Conservation (phyloP, 2,329 filamentous ascomycete genomes). For the Neophaeococcomyces mojaviensis region DNA sequence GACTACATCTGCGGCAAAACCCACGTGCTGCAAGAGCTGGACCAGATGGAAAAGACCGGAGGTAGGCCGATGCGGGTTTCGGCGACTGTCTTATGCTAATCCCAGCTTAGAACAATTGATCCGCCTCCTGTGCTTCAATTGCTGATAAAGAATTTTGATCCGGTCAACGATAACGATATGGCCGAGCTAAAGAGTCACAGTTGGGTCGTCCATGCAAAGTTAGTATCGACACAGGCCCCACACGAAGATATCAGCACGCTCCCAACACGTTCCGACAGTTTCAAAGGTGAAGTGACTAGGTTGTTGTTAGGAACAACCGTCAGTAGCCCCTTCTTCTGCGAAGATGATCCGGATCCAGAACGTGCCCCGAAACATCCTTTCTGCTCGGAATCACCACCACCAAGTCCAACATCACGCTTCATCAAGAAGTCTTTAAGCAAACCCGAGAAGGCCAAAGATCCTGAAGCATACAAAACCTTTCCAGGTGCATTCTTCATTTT, state of each 20-base stretch:
- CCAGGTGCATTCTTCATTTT: constrained; percentile 43
- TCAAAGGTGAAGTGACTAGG: constrained; percentile 18
- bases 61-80: constrained; percentile 35
- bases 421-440: constrained; percentile 6
- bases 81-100: constrained; percentile 38
- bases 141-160: constrained; percentile 38
- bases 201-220: constrained; percentile 36
- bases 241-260: constrained; percentile 18
- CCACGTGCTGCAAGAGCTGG: constrained; percentile 40
- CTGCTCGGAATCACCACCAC: constrained; percentile 11
- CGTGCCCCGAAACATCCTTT: constrained; percentile 33
- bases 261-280: constrained; percentile 17
- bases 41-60: constrained; percentile 39
- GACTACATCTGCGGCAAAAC: constrained; percentile 39
- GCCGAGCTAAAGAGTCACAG: constrained; percentile 31
- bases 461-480: constrained; percentile 13
- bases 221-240: constrained; percentile 28
- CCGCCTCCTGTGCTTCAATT: constrained; percentile 42
- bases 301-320: constrained; percentile 19
- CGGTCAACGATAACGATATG: constrained; percentile 30
- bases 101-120: constrained; percentile 32
- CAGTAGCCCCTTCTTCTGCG: constrained; percentile 36
- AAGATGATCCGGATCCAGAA: constrained; percentile 36
- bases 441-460: constrained; percentile 3
- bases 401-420: constrained; percentile 16